phyloP scores from a whole-genome alignment of 352 stramenopile species.

The Globisporangium okanoganense region DNA sequence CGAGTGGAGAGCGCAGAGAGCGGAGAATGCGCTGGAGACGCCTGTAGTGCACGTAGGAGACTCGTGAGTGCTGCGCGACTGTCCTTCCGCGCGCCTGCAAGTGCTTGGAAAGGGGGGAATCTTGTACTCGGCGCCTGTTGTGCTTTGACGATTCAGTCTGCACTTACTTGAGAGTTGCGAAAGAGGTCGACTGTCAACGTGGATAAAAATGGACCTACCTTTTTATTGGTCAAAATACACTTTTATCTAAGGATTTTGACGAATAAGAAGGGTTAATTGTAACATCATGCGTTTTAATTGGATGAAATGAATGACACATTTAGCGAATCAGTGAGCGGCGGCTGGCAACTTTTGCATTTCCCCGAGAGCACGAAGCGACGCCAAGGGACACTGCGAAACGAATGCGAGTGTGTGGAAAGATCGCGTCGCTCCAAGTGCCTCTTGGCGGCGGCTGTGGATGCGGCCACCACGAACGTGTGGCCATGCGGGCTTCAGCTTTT shows the following conservation, averaged over 20 bases:
- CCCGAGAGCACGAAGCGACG: conserved; percentile 2
- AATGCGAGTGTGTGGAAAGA: conserved; percentile 7
- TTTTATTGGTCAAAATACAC: background rate
- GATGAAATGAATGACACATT: background rate
- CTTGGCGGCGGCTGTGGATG: background rate
- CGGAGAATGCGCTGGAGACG: background rate
- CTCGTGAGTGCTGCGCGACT: background rate
- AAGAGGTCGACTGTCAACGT: conserved; percentile 7
- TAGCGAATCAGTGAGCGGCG: background rate
- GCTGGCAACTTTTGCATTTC: background rate
- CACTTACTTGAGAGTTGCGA: no score
- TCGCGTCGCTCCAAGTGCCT: background rate
- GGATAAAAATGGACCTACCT: background rate
- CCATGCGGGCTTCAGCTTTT: background rate
- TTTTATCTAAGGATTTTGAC: background rate
- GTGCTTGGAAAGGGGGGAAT: conserved; percentile 11
- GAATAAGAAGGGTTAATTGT: background rate
- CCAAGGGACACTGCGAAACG: background rate
- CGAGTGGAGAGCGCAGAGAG: background rate
- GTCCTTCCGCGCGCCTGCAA: background rate
- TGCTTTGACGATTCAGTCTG: conserved; percentile 7
- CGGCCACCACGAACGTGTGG: background rate
- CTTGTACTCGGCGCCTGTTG: background rate
- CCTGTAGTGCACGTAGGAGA: background rate
- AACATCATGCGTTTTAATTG: background rate